Evolutionary conservation across 2,329 filamentous ascomycete genomes (phyloP), one percentile per base, ranked within the genome.

Genomic region (Cryphonectria radicalis): DNA sequence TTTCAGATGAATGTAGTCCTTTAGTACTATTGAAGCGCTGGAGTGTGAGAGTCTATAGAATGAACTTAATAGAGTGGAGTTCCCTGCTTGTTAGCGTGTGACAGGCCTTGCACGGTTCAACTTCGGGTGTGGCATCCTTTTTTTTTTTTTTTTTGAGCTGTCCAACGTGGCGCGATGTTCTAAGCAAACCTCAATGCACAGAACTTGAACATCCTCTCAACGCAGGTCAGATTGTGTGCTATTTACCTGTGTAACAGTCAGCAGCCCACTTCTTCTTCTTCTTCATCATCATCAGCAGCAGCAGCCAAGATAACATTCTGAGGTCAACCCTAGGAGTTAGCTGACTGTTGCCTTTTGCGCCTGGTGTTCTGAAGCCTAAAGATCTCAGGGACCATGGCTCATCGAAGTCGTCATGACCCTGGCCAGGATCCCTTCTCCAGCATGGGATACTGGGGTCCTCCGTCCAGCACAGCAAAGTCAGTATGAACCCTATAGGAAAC

Each of bases 391-490:
- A 50, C 37, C 17, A 79, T 79, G 78, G 76, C 76, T 28, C 77
- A 79, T 67, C 76, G 79, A 68, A 77, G 77, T 57, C 73, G 74
- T 28, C 76, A 77, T 50, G 78, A 72, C 69, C 37, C 72, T 3
- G 77, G 78, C 67, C 42, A 57, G 5, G 78, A 80, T 67, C 73
- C 69, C 3, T 72, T 75, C n/a, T 70, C 77, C 46, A 50, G 62
- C 8, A 65, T 69, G 3, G 79, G 77, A 46, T 69, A 72, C 28
- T 80, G 78, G 78, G 76, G 78, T 25, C 66, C 76, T n/a, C 76
- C 78, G 2, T 77, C 77, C 3, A 79, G 79, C 72, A 75, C 74
- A 5, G 77, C 78, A 59, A 79, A 80, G 78, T 80, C 63, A 73
- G 76, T 73, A 10, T 42, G 14, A 46, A 40, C 13, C 28, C 28